Evolutionary conservation across 306 rosid species (phyloP).

Genomic region (Cercis canadensis): DNA sequence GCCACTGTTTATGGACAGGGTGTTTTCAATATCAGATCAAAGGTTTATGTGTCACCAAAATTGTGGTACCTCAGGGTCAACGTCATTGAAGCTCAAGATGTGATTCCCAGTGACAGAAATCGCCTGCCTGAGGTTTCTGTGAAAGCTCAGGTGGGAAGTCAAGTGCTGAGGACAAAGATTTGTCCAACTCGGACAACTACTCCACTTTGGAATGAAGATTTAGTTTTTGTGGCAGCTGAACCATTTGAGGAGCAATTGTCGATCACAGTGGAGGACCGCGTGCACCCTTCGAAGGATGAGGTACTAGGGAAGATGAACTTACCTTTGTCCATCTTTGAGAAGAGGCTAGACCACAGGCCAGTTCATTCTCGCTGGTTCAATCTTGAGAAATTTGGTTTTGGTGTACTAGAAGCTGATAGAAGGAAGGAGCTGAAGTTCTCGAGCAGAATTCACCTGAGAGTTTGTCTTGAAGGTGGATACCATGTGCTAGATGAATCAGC

Average conservation of each 20-base stretch:
- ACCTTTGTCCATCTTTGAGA: slow-evolving; percentile 72
- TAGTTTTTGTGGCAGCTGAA: slow-evolving; percentile 89
- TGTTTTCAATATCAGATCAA: slow-evolving; percentile 77
- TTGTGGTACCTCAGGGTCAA: slow-evolving; percentile 86
- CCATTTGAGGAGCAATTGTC: slow-evolving; percentile 87
- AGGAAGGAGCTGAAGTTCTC: slow-evolving; percentile 89
- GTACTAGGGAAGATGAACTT: slow-evolving; percentile 73
- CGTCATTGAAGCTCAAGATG: slow-evolving; percentile 93
- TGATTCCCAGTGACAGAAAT: slow-evolving; percentile 72
- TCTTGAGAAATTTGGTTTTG: slow-evolving; percentile 86
- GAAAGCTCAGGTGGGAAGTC: slow-evolving; percentile 87
- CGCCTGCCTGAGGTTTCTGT: slow-evolving; percentile 74
- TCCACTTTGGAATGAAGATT: slow-evolving; percentile 91
- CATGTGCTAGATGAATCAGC: slow-evolving; percentile 96
- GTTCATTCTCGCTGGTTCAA: slow-evolving; percentile 93
- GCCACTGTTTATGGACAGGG: slow-evolving; percentile 87
- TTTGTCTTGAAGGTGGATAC: slow-evolving; percentile 97
- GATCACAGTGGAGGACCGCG: slow-evolving; percentile 72
- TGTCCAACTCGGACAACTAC: slow-evolving; percentile 64
- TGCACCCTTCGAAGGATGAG: slow-evolving; percentile 79
- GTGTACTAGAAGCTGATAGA: slow-evolving; percentile 79
- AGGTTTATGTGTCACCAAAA: slow-evolving; percentile 95
- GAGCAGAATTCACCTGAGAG: slow-evolving; percentile 81
- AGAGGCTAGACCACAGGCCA: slow-evolving; percentile 80
- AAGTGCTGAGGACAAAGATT: slow-evolving; percentile 73